Base-by-base conservation (phyloP, 495 filamentous ascomycete species). In the Tuber indicum region DNA sequence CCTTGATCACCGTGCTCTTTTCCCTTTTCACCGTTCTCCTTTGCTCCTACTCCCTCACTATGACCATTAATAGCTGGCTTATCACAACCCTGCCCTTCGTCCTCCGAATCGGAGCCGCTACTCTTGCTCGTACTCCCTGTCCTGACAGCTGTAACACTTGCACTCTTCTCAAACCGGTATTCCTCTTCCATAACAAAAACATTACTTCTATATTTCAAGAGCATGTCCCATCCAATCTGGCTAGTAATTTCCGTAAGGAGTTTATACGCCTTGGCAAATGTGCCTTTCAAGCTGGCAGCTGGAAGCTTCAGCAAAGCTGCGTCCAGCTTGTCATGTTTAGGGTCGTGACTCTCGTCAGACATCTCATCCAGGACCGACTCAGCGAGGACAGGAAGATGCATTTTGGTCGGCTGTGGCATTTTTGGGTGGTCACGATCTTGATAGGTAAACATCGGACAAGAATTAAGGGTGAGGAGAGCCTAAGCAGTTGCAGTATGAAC, bases 111-210 rank as follows among this genome's bases (percentile, higher is more conserved):
- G 0, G 82, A 85, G n/a, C 86, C 84, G 2, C 84, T 76, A 76
- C 70, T 80, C 41, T 45, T 70, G 36, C 66, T 74, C 47, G 76
- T 62, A 46, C 88, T 90, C 74, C 89, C 91, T 36, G 12, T 26
- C 75, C 90, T 89, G 23, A 96, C 85, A 72, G 89, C 93, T 76
- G 90, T 90, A 44, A 90, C 94, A 85, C 93, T 95, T 43, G 92
- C 90, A 81, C 86, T 90, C 76, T 93, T 94, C 85, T 99, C 96
- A 74, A 89, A 91, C 23, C 96, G 90, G 80, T 99, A 99, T 84
- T 99, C 96, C 82, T 99, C 96, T 82, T 99, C 96, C 96, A 99
- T 99, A 44, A 99, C 96, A 81, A 99, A 99, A 8, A 98, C 96
- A 76, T 95, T 93, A 85, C 95, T 98, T 73, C 96, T 89, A 79